Conservation (phyloP, 345 rosid genomes). For the Acer yangbiense region DNA sequence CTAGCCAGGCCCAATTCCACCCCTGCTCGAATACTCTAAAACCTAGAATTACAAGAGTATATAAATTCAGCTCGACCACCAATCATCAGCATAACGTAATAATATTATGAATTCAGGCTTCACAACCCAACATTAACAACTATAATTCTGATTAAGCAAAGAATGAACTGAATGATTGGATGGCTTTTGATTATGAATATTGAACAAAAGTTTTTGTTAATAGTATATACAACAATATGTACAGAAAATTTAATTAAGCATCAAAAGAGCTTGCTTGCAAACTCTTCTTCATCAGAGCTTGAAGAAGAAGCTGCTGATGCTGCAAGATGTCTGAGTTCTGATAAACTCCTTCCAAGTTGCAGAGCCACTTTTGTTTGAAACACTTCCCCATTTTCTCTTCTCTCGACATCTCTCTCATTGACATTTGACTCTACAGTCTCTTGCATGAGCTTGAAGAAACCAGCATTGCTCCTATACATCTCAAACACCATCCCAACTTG, state of each 20-base stretch:
- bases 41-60: too few species aligned
- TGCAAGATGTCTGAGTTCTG: constrained; percentile 43
- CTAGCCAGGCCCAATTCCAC: too few species aligned
- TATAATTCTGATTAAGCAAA: neutral
- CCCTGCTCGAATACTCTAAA: too few species aligned
- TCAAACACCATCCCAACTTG: constrained; percentile 65
- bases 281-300: constrained; percentile 28
- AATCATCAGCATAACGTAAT: too few species aligned
- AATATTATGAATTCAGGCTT: too few species aligned
- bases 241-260: neutral
- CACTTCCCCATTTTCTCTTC: constrained; percentile 49
- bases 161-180: too few species aligned
- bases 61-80: too few species aligned
- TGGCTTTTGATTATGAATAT: neutral
- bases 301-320: neutral
- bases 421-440: constrained; percentile 46
- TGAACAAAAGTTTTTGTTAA: neutral
- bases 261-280: constrained; percentile 56
- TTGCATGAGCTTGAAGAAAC: constrained; percentile 45
- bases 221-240: neutral
- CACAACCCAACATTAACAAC: neutral
- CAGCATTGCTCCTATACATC: constrained; percentile 53
- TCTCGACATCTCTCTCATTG: constrained; percentile 30
- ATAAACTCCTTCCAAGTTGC: constrained; percentile 48
- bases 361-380: constrained; percentile 42